Evolutionary conservation across 257 asterid species (phyloP).

Genomic region (Thymus mandschuricus): DNA sequence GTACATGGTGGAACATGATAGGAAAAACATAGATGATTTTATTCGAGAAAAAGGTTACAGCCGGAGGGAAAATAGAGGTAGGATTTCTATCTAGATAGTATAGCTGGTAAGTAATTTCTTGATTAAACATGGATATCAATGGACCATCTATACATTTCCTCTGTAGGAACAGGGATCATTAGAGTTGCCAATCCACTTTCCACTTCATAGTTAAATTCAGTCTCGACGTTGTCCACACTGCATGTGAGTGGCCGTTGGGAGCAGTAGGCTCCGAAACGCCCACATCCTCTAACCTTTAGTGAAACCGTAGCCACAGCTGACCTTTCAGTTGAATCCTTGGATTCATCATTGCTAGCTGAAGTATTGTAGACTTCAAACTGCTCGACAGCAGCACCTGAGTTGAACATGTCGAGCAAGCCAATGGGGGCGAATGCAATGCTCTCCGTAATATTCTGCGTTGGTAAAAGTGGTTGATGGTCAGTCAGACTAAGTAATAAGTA

Average conservation of each 20-base stretch:
- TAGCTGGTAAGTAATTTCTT: background rate
- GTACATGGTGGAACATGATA: background rate
- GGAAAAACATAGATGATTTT: slow-evolving; percentile 11
- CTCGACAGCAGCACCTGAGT: slow-evolving; percentile 79
- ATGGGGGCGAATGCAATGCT: slow-evolving; percentile 67
- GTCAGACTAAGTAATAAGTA: background rate
- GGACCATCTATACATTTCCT: slow-evolving; percentile 55
- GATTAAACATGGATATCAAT: background rate
- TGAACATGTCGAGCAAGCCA: slow-evolving; percentile 88
- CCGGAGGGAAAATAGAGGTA: background rate
- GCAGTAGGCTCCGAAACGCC: slow-evolving; percentile 73
- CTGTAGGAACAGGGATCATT: slow-evolving; percentile 44
- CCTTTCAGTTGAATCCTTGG: slow-evolving; percentile 30
- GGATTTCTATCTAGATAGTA: slow-evolving; percentile 21
- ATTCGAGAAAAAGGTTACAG: slow-evolving; percentile 17
- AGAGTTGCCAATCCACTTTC: slow-evolving; percentile 59
- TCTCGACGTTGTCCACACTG: slow-evolving; percentile 47
- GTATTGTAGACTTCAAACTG: slow-evolving; percentile 53
- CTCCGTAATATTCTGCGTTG: slow-evolving; percentile 53
- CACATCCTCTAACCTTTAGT: slow-evolving; percentile 72
- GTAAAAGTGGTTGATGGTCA: background rate
- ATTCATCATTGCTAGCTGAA: slow-evolving; percentile 22
- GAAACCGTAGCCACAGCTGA: slow-evolving; percentile 48
- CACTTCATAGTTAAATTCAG: slow-evolving; percentile 50
- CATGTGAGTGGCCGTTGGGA: slow-evolving; percentile 69